Conservation (phyloP, 2,329 filamentous ascomycete species). For the Pseudopithomyces maydicus region DNA sequence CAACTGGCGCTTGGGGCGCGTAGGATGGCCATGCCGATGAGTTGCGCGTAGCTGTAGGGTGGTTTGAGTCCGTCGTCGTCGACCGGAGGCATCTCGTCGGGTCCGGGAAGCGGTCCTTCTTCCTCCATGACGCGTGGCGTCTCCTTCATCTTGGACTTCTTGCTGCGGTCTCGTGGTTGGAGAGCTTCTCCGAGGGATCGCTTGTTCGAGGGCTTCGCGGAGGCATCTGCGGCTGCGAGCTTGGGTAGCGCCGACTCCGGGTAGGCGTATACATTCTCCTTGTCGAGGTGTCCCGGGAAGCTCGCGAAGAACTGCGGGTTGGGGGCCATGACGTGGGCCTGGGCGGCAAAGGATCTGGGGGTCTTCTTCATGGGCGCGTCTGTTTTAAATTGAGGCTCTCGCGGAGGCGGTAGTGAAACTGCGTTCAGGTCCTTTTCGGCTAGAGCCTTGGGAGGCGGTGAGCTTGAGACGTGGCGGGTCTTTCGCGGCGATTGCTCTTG, state of each 20-base stretch:
- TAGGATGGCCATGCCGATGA: constrained; percentile 97
- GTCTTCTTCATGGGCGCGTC: constrained; percentile 73
- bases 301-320: constrained; percentile 59
- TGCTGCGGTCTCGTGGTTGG: constrained; percentile 72
- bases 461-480: constrained; percentile 60
- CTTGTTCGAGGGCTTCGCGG: constrained; percentile 49
- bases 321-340: constrained; percentile 48
- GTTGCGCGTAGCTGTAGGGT: constrained; percentile 86
- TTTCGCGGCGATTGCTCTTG: constrained; percentile 73
- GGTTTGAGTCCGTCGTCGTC: constrained; percentile 89
- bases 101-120: constrained; percentile 65
- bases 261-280: constrained; percentile 54
- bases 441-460: constrained; percentile 63
- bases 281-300: constrained; percentile 54
- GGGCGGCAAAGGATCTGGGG: constrained; percentile 53
- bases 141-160: constrained; percentile 69
- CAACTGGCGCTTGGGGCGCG: constrained; percentile 79
- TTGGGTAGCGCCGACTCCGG: constrained; percentile 44
- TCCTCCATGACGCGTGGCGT: constrained; percentile 47
- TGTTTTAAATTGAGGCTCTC: constrained; percentile 59
- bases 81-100: constrained; percentile 79
- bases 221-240: constrained; percentile 32
- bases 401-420: constrained; percentile 70
- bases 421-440: constrained; percentile 69
- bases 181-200: constrained; percentile 74